Base-by-base conservation (phyloP, 140 eudicot genomes). In the Senecio squalidus region DNA sequence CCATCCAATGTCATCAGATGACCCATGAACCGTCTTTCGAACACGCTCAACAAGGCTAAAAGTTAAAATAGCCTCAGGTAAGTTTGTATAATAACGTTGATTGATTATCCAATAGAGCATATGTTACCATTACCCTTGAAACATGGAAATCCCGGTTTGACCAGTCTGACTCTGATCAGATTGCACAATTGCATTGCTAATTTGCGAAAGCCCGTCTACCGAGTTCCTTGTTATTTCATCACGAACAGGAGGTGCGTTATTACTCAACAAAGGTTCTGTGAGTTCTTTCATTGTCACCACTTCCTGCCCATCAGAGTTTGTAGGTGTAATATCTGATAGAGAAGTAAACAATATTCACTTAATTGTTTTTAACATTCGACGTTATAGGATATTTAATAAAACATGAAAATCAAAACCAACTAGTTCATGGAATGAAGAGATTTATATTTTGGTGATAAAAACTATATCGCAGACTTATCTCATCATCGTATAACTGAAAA, bases 1-100 rank as follows among this genome's bases (percentile, higher is more conserved):
- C 99, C 99, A 93, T 25, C 99, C 99, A 50, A 93, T 93, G 77
- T 93, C 99, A 78, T 84, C 95, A 17, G 99, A 93, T 26, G 99
- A 93, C 18, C 99, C 99, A 59, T 87, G 96, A 66, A 88, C 89
- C 16, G 99, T 93, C 75, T 60, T 88, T 62, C 73, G 74, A 43
- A 86, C 99, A 55, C 82, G 81, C 36, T 84, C 90, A 66, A 93
- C 39, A 56, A 93, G 87, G 43, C 99, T 93, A 70, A 74, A 55
- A 58, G n/a, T n/a, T n/a, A n/a, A n/a, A 15, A 33, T 73, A 46
- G 70, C 22, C 38, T 38, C 47, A 41, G 26, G 57, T 34, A 26
- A 44, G 55, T 51, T n/a, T 60, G 11, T 17, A 54, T 23, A 24
- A 9, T 28, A 7, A 8, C 13, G 20, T 16, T 15, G 33, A 5